Conservation (phyloP, 495 filamentous ascomycete species). For the Clavariopsis aquatica region DNA sequence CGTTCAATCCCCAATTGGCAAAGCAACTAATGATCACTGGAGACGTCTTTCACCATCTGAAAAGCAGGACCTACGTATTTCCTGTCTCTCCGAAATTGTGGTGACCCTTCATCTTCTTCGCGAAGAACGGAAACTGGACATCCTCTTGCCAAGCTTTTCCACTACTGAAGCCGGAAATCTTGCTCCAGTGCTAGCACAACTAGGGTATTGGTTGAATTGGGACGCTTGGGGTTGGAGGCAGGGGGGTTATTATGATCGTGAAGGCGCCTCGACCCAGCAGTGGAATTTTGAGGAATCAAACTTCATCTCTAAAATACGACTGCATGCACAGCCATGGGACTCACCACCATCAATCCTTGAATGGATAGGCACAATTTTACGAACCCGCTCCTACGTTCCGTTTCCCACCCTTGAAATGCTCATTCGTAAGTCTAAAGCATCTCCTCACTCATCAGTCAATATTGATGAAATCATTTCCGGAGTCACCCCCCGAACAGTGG, state of each 20-base stretch:
- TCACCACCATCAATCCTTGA: constrained; percentile 69
- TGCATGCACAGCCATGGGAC: constrained; percentile 57
- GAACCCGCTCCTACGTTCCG: constrained; percentile 11
- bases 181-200: constrained; percentile 71
- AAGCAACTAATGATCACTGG: constrained; percentile 37
- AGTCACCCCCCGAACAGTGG: constrained; percentile 35
- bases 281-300: constrained; percentile 61
- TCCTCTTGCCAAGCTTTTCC: constrained; percentile 58
- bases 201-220: constrained; percentile 87
- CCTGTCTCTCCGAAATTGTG: constrained; percentile 66
- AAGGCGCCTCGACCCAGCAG: constrained; percentile 60
- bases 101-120: constrained; percentile 78
- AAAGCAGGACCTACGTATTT: constrained; percentile 56
- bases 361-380: constrained; percentile 56
- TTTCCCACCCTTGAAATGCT: constrained; percentile 37
- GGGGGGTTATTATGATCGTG: constrained; percentile 67
- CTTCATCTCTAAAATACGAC: constrained; percentile 18
- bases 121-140: constrained; percentile 86
- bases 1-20: constrained; percentile 33
- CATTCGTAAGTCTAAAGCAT: constrained; percentile 33
- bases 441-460: constrained; percentile 29
- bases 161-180: constrained; percentile 57
- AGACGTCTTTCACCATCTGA: constrained; percentile 39
- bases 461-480: constrained; percentile 26
- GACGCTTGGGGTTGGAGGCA: constrained; percentile 60